Percentiles rank a stretch among this genome's conserved stretches.
These are phyloP conservation scores for Simplicillium sp. DNA, from an alignment of 2,329 filamentous ascomycete species.

Conservation along the genomic window DNA sequence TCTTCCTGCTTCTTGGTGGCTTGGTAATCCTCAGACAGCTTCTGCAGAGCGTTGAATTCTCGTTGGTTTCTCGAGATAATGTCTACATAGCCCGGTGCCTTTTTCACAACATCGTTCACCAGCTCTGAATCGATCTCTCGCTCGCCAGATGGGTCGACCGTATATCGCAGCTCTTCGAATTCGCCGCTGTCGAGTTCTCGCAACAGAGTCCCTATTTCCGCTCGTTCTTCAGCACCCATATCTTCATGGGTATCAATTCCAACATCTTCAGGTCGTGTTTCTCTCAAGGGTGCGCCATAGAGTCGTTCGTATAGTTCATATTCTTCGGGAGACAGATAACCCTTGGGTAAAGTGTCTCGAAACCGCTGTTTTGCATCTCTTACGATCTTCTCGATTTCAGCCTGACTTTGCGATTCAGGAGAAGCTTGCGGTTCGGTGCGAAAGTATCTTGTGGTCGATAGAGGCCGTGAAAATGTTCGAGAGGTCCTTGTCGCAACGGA, in stretches of 20 bases:
- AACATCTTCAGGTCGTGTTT: constrained; percentile 50
- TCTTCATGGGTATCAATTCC: constrained; percentile 33
- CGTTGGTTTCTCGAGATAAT: constrained; percentile 42
- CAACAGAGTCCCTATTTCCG: constrained; percentile 36
- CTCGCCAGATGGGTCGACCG: constrained; percentile 11
- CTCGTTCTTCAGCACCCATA: constrained; percentile 17
- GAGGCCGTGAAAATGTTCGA: constrained; percentile 13
- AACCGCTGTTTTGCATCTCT: constrained; percentile 65
- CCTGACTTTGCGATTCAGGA: constrained; percentile 1
- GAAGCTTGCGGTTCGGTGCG: constrained; percentile 10
- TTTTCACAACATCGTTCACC: constrained; percentile 12
- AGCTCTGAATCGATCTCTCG: constrained; percentile 4
- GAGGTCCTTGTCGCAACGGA: constrained; percentile 1
- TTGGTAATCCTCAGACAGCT: constrained; percentile 49
- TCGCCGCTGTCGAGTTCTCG: constrained; percentile 45
- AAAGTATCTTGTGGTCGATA: constrained; percentile 18
- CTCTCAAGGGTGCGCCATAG: constrained; percentile 66
- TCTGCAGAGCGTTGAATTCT: constrained; percentile 45
- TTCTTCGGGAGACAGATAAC: constrained; percentile 61
- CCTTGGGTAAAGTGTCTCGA: constrained; percentile 66
- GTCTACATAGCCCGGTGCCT: constrained; percentile 30
- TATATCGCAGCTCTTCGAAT: constrained; percentile 52
- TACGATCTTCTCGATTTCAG: constrained; percentile 52
- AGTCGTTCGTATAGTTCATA: constrained; percentile 67
- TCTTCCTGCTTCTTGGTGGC: constrained; percentile 25